A percentile compares a stretch with the other conserved stretches of the same genome.
Evolutionary conservation across 2,329 filamentous ascomycete species (phyloP).

Genomic region (Fonsecaea erecta): DNA sequence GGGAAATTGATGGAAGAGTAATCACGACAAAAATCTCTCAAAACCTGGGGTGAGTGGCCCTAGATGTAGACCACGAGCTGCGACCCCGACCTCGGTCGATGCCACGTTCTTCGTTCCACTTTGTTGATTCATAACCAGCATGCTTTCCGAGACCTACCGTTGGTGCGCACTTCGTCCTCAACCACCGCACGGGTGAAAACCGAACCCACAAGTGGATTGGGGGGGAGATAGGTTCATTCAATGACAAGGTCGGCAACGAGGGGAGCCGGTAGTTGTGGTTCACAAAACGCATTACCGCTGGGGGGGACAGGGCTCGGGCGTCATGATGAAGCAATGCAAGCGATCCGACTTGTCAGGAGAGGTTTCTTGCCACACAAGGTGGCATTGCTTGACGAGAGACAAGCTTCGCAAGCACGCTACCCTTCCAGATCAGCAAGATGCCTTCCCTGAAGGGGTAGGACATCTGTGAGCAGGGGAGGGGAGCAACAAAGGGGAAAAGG

Average conservation of each 20-base stretch:
- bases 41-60: constrained; percentile 10
- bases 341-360: constrained; percentile 1
- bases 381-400: constrained; percentile 15
- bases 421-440: constrained; percentile 2
- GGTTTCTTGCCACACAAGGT: constrained; percentile 1
- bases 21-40: constrained; percentile 5
- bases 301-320: neutral
- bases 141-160: constrained; percentile 7
- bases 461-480: neutral
- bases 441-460: neutral
- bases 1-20: constrained; percentile 12
- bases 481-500: neutral
- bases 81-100: neutral
- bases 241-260: constrained; percentile 6
- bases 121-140: constrained; percentile 12
- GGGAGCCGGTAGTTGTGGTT: neutral
- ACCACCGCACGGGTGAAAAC: neutral
- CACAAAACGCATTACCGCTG: neutral
- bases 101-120: neutral
- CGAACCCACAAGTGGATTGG: constrained; percentile 6
- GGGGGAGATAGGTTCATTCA: neutral
- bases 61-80: constrained; percentile 12
- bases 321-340: constrained; percentile 9
- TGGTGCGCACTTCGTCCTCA: neutral
- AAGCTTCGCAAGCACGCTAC: constrained; percentile 17